Base-by-base conservation (phyloP, 768 basidiomycete species). In the Phylloporus sp. region DNA sequence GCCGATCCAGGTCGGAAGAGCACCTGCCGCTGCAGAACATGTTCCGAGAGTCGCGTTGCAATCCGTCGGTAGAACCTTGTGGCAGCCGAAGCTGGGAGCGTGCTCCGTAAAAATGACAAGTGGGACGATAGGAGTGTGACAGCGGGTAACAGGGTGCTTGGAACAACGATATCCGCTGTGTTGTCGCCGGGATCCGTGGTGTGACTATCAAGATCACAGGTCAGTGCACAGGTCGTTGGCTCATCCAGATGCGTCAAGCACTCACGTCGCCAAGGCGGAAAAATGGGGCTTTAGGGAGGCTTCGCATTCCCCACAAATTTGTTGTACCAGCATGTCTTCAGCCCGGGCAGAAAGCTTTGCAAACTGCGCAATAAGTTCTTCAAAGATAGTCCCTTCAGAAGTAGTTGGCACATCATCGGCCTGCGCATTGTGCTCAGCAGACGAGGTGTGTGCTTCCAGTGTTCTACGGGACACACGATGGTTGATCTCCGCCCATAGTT, bases 311-410 rank as follows among this genome's bases (percentile, higher is more conserved):
- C 79, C 78, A 45, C 81, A 87, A 15, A 94, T 76, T 60, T 91
- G 88, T 56, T 87, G 84, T 15, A 91, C 80, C 31, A 94, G 79
- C 81, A 97, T 88, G 46, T 90, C 88, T 64, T 97, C 91, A 5
- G 91, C 83, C n/a, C 93, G 80, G 9, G 69, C 72, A 2, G 76
- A 74, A 23, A 92, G 70, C 11, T 72, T 74, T 20, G 70, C 71
- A 59, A 91, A 97, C 57, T 79, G 77, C 2, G 73, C 65, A n/a
- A 88, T 71, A 47, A 93, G 73, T 56, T 82, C 80, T 49, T 92
- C 86, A 59, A 97, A 97, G 9, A 97, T 78, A 1, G 89, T 89
- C 34, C 80, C 82, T 50, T 80, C 77, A 2, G 77, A 73, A 5
- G 70, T 67, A 6, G 73, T 70, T 5, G 61, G 59, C 18, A 59